Conservation (phyloP, 139 green algal genomes). For the Volvox africanus region DNA sequence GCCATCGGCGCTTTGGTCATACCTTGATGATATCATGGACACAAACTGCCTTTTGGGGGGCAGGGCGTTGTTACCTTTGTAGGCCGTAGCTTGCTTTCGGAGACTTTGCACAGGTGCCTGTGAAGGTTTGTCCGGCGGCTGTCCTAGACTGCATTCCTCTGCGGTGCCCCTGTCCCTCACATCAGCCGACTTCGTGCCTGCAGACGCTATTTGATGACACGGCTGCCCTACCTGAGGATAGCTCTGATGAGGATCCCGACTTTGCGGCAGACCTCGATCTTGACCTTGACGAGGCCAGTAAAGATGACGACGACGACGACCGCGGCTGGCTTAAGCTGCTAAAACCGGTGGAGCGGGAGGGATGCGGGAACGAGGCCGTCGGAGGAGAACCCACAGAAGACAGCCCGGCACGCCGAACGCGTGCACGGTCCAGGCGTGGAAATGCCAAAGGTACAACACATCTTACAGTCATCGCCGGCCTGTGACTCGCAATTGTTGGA, state of each 20-base stretch:
- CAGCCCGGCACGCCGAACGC: conserved; percentile 23
- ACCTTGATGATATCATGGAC: too few species aligned
- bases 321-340: conserved; percentile 30
- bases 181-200: not conserved
- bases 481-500: too few species aligned
- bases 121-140: too few species aligned
- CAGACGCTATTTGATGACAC: conserved; percentile 39
- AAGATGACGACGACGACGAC: not conserved
- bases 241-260: conserved; percentile 38
- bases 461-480: too few species aligned
- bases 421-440: not conserved
- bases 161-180: not conserved
- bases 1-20: too few species aligned
- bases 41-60: too few species aligned
- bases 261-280: conserved; percentile 39
- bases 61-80: too few species aligned
- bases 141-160: too few species aligned
- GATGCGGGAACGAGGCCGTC: not conserved
- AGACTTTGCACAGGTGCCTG: too few species aligned
- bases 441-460: not conserved
- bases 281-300: not conserved
- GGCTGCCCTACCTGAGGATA: conserved; percentile 28
- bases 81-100: too few species aligned
- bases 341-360: not conserved
- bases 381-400: not conserved